Conservation (phyloP, 2,329 filamentous ascomycete genomes). For the Xylariales sp. region DNA sequence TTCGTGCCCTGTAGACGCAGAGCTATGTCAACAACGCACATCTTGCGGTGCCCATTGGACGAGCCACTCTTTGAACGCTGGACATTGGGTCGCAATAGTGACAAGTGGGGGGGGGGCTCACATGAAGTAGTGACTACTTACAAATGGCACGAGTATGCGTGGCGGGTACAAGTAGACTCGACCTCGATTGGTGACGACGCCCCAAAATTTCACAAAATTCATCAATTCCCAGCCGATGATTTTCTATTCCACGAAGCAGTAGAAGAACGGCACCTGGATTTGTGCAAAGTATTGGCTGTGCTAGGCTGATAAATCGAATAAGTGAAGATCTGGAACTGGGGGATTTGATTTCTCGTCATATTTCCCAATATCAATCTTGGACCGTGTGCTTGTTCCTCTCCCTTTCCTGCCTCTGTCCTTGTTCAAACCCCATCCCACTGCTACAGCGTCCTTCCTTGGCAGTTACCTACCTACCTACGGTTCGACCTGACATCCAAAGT, state of each 20-base stretch:
- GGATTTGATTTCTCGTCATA: neutral
- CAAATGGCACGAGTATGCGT: neutral
- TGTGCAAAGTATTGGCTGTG: slow-evolving; percentile 18
- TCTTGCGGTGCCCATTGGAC: slow-evolving; percentile 8
- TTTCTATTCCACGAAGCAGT: slow-evolving; percentile 19
- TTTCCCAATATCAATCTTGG: neutral
- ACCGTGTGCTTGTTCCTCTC: slow-evolving; percentile 4
- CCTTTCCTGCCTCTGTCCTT: neutral
- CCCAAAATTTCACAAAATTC: slow-evolving; percentile 26
- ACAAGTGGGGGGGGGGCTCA: slow-evolving; percentile 7
- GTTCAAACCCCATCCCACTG: neutral
- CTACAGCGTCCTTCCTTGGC: neutral
- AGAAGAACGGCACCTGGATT: slow-evolving; percentile 23
- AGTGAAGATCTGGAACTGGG: neutral
- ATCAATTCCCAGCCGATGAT: slow-evolving; percentile 25
- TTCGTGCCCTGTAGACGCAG: slow-evolving; percentile 6
- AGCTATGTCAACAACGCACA: slow-evolving; percentile 8
- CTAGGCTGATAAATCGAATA: slow-evolving; percentile 10
- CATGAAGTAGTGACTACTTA: slow-evolving; percentile 8
- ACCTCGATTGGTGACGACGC: slow-evolving; percentile 13
- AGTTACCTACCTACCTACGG: too few relatives aligned
- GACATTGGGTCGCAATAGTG: slow-evolving; percentile 7
- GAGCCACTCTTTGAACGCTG: slow-evolving; percentile 7
- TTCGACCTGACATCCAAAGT: too few relatives aligned
- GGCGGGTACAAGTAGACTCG: slow-evolving; percentile 4